phyloP scores from a whole-genome alignment of 2,329 filamentous ascomycete species.

The Cadophora gregata region DNA sequence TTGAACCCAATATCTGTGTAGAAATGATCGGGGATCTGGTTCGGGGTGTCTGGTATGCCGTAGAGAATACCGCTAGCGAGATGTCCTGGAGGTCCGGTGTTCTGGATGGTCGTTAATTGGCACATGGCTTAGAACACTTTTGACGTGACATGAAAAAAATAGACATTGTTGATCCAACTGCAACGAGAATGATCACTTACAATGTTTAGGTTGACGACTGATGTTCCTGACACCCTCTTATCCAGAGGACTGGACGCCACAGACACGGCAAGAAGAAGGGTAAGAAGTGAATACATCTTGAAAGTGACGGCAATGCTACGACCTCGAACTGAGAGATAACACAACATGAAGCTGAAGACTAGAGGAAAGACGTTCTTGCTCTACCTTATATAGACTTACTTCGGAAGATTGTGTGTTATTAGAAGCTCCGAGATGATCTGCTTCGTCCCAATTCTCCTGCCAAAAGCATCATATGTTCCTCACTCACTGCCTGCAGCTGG shows the following conservation, averaged over 20 bases:
- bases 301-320: background rate
- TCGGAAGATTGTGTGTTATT: background rate
- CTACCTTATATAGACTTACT: background rate
- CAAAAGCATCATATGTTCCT: background rate
- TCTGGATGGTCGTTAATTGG: conserved; percentile 14
- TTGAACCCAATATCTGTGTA: conserved; percentile 50
- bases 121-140: background rate
- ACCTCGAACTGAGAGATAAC: conserved; percentile 2
- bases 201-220: conserved; percentile 43
- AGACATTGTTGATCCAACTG: background rate
- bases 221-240: conserved; percentile 31
- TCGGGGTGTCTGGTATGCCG: conserved; percentile 48
- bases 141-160: background rate
- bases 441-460: background rate
- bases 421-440: background rate
- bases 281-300: conserved; percentile 21
- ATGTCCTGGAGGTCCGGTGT: conserved; percentile 45
- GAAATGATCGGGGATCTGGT: conserved; percentile 49
- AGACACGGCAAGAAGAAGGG: conserved; percentile 25
- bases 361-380: background rate
- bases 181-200: background rate
- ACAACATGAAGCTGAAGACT: background rate
- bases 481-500: background rate
- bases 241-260: conserved; percentile 26
- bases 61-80: conserved; percentile 52